These are phyloP conservation scores for Davidsoniella australis DNA, from an alignment of 2,329 filamentous ascomycete species.

Conservation along the genomic window DNA sequence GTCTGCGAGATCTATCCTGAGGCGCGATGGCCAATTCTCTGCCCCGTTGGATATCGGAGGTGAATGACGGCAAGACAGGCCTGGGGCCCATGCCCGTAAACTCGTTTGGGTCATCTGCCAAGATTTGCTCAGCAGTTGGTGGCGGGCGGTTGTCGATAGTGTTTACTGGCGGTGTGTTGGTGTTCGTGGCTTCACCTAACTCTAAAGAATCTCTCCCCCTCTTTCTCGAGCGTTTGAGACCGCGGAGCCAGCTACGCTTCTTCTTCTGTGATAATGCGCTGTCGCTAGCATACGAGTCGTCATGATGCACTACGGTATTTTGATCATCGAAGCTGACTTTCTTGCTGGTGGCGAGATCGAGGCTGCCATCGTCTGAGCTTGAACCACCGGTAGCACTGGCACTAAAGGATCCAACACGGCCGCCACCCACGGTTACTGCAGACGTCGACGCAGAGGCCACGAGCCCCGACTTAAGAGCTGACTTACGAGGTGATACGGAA, in stretches of 20 bases:
- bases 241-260: conserved; percentile 5
- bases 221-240: conserved; percentile 2
- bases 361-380: background rate
- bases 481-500: conserved; percentile 61
- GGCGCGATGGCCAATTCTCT: background rate
- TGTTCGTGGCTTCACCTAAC: background rate
- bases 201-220: background rate
- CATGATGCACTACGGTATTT: conserved; percentile 7
- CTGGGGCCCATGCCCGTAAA: conserved; percentile 6
- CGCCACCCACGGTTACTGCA: background rate
- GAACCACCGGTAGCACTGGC: background rate
- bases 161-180: background rate
- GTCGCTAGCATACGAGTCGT: conserved; percentile 6
- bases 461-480: conserved; percentile 47
- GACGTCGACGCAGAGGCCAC: background rate
- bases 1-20: background rate
- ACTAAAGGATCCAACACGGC: background rate
- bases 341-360: background rate
- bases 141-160: background rate
- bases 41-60: background rate
- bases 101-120: conserved; percentile 3
- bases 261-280: conserved; percentile 6
- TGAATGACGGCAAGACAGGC: conserved; percentile 1
- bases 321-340: conserved; percentile 11
- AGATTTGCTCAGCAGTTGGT: background rate